phyloP scores from a whole-genome alignment of 441 rosid species.

The Corymbia calophylla region DNA sequence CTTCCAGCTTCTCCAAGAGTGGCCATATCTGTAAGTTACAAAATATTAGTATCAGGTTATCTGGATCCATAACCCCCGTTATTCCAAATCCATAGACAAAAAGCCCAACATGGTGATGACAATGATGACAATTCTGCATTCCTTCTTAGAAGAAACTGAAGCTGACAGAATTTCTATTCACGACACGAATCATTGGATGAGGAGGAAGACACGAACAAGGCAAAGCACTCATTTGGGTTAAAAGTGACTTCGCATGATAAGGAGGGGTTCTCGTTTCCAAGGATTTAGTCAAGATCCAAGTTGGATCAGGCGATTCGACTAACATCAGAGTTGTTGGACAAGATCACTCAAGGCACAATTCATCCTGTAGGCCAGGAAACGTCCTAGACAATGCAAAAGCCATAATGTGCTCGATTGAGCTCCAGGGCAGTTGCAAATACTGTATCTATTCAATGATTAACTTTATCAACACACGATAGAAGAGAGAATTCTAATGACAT shows the following conservation, averaged over 20 bases:
- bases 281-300: neutral
- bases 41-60: neutral
- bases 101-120: neutral
- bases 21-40: conserved; percentile 67
- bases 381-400: neutral
- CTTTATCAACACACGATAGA: neutral
- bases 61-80: neutral
- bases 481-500: neutral
- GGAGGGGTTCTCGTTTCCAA: neutral
- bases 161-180: neutral
- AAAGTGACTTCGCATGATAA: neutral
- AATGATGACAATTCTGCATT: neutral
- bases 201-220: neutral
- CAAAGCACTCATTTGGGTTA: neutral
- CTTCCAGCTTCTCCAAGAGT: conserved; percentile 71
- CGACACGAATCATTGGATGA: neutral
- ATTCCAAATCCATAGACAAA: neutral
- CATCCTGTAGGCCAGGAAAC: neutral
- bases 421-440: neutral
- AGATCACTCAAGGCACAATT: neutral
- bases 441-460: neutral
- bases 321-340: neutral
- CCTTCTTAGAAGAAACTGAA: neutral
- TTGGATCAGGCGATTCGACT: neutral
- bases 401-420: neutral